Base-by-base conservation (phyloP, 2,329 filamentous ascomycete species). In the Fusarium equiseti region DNA sequence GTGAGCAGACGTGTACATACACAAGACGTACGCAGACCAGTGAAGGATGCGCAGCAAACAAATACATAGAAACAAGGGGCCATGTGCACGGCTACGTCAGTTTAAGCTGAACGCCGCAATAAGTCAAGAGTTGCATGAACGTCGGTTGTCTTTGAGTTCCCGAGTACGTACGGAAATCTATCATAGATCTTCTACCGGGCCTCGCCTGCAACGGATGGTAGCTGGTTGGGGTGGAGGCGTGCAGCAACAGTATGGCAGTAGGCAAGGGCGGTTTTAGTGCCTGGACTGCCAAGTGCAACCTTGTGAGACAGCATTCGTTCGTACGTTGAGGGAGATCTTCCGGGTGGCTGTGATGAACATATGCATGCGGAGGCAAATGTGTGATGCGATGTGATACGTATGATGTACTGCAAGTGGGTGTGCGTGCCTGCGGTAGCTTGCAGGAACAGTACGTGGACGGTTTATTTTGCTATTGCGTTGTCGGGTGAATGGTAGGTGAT, bases 301-400 rank as follows among this genome's bases (percentile, higher is more conserved):
- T 62, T 52, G 31, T 49, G 46, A 44, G 55, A 58, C 48, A 35
- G 55, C 27, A 22, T 65, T 63, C 48, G 61, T 49, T 60, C 55
- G 65, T 70, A 72, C 51, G 52, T 66, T 49, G 59, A 51, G 52
- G 43, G 46, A 54, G 68, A 71, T 71, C 67, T 73, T 71, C 66
- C 68, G 52, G 59, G 60, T 70, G 68, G 68, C 64, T 68, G 68
- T 72, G 68, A 72, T 72, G 68, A 20, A 56, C 68, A 72, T 72
- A 69, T 71, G 68, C 68, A 72, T 54, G 68, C 49, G 60, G 59
- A 72, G 51, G 68, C 59, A 60, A 54, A 71, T 68, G 66, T 62
- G 67, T 69, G 68, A 68, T 55, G 62, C 52, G 59, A 65, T 66
- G 62, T 66, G 63, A 66, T 66, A 61, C 50, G 63, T 66, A 66